Conservation (phyloP, 306 rosid species). For the Sicyos edulis region DNA sequence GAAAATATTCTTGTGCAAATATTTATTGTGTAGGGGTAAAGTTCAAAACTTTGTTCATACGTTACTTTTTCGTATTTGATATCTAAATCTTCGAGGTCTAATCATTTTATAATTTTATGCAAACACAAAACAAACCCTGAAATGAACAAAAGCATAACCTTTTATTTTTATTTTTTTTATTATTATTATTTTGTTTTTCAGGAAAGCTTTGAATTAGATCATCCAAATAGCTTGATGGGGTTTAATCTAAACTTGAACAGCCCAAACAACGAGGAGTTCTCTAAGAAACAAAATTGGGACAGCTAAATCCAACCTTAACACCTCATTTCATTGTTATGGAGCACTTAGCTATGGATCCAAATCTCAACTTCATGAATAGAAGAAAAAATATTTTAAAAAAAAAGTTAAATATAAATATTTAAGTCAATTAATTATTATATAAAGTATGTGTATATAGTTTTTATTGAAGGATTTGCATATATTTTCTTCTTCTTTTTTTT, state of each 20-base stretch:
- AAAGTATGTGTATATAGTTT: neutral
- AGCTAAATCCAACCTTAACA: neutral
- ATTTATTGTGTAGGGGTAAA: too few species aligned
- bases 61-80: too few species aligned
- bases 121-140: neutral
- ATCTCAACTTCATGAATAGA: neutral
- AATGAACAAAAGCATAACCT: neutral
- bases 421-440: conserved; percentile 7
- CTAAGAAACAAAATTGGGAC: conserved; percentile 12
- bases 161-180: too few species aligned
- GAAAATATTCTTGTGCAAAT: too few species aligned
- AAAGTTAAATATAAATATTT: neutral
- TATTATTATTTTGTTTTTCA: neutral
- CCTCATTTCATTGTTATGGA: neutral
- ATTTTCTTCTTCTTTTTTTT: neutral
- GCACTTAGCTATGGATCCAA: neutral
- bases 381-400: neutral
- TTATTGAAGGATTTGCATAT: neutral
- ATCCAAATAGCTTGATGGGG: conserved; percentile 36
- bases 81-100: too few species aligned
- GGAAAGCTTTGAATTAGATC: conserved; percentile 25
- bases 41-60: neutral
- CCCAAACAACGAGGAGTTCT: conserved; percentile 67
- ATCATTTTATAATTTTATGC: too few species aligned
- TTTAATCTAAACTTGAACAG: conserved; percentile 33